Evolutionary conservation across 257 asterid species (phyloP).

Genomic region (Solanum okadae): DNA sequence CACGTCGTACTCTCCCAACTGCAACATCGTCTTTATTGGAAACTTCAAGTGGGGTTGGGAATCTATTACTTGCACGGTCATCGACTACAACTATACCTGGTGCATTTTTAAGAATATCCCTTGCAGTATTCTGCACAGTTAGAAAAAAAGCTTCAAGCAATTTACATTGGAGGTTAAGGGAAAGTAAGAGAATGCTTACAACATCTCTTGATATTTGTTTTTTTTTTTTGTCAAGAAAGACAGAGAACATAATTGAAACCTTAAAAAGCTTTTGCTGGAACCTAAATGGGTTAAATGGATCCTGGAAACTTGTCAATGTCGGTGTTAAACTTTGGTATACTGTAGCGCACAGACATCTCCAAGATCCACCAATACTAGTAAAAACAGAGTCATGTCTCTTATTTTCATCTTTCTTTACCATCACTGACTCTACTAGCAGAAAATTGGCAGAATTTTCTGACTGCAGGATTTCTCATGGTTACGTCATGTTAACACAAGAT

Average conservation of each 20-base stretch:
- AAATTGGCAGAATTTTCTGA: not conserved
- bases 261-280: not conserved
- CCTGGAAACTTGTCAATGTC: not conserved
- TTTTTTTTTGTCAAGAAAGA: not conserved
- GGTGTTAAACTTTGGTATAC: not conserved
- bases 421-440: not conserved
- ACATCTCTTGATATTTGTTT: not conserved
- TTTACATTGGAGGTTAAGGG: not conserved
- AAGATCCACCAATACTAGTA: not conserved
- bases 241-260: not conserved
- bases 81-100: slow-evolving; percentile 76
- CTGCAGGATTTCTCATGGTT: not conserved
- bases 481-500: not conserved
- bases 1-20: slow-evolving; percentile 86
- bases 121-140: slow-evolving; percentile 42
- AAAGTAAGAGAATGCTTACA: not conserved
- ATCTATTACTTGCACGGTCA: slow-evolving; percentile 66
- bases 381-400: not conserved
- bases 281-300: not conserved
- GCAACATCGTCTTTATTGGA: slow-evolving; percentile 88
- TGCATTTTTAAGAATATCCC: slow-evolving; percentile 65
- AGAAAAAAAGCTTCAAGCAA: not conserved
- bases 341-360: not conserved
- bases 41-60: slow-evolving; percentile 87
- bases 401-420: not conserved